Conservation (phyloP, 371 early-diverging fungal species). For the Mortierella sp. region DNA sequence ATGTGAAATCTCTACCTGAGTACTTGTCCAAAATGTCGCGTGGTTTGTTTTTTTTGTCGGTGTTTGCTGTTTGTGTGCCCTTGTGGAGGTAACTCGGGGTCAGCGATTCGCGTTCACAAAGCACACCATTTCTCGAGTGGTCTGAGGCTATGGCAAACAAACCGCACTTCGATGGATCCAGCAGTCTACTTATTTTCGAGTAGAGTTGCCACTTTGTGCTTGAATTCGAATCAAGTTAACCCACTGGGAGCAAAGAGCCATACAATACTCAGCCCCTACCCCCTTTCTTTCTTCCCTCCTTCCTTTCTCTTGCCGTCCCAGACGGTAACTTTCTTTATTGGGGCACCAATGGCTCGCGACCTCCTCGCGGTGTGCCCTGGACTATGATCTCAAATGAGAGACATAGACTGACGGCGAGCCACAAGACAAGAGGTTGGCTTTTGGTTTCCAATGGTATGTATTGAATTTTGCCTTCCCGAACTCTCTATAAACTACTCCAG, state of each 20-base stretch:
- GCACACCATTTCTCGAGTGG: background rate
- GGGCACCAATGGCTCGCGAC: conserved; percentile 9
- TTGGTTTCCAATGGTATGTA: background rate
- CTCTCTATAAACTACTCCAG: background rate
- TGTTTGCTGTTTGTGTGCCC: background rate
- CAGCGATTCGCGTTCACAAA: conserved; percentile 6
- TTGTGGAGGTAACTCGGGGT: conserved; percentile 2
- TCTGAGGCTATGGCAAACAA: background rate
- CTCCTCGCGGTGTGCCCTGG: background rate
- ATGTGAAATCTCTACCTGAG: background rate
- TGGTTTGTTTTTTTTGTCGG: no score
- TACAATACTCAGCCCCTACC: background rate
- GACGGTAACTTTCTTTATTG: background rate
- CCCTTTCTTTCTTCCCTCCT: background rate
- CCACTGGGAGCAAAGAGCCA: conserved; percentile 14
- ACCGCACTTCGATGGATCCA: background rate
- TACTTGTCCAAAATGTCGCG: background rate
- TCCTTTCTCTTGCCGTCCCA: background rate
- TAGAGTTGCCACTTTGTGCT: background rate
- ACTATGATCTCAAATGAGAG: background rate
- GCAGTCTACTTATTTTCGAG: background rate
- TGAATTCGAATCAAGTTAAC: background rate
- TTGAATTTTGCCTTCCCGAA: background rate
- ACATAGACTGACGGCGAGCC: conserved; percentile 10
- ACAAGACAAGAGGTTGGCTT: no score